These are phyloP conservation scores for Trichoderma oligosporum DNA, from an alignment of 2,329 filamentous ascomycete species.

Conservation along the genomic window DNA sequence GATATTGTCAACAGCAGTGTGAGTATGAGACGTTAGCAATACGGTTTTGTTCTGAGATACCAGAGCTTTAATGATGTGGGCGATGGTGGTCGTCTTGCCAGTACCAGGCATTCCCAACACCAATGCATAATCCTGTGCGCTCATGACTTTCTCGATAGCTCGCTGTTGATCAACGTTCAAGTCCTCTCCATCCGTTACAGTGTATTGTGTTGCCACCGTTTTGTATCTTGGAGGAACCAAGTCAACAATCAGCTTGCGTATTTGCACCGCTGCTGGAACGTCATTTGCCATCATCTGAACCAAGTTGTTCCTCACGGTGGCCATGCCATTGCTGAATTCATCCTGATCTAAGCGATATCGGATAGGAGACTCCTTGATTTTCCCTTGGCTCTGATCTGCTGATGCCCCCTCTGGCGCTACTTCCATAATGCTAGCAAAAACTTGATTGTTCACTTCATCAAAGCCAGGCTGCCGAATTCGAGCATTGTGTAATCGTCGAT, in stretches of 20 bases:
- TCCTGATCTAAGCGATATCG: constrained; percentile 92
- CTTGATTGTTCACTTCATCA: constrained; percentile 71
- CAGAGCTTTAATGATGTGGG: constrained; percentile 89
- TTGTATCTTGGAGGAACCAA: constrained; percentile 71
- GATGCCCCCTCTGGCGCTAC: constrained; percentile 56
- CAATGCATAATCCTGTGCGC: constrained; percentile 90
- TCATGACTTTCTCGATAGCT: constrained; percentile 94
- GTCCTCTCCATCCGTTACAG: constrained; percentile 56
- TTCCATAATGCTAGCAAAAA: constrained; percentile 90
- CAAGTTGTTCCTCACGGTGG: constrained; percentile 87
- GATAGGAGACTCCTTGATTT: constrained; percentile 52
- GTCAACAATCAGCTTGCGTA: constrained; percentile 78
- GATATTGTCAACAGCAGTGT: constrained; percentile 98
- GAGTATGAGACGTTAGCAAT: constrained; percentile 89
- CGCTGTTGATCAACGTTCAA: constrained; percentile 84
- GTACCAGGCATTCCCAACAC: constrained; percentile 98
- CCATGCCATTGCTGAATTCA: constrained; percentile 98
- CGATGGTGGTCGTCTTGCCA: constrained; percentile 96
- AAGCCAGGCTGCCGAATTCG: constrained; percentile 74
- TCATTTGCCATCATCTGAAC: constrained; percentile 86
- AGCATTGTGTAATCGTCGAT: constrained; percentile 83
- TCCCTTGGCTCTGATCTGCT: constrained; percentile 49
- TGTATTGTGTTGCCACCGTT: constrained; percentile 58
- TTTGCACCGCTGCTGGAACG: constrained; percentile 64
- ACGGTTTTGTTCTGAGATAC: constrained; percentile 89